Evolutionary conservation across 2,329 filamentous ascomycete species (phyloP), one percentile per base, ranked within the genome.

Genomic region (Trichophaea hybrida): DNA sequence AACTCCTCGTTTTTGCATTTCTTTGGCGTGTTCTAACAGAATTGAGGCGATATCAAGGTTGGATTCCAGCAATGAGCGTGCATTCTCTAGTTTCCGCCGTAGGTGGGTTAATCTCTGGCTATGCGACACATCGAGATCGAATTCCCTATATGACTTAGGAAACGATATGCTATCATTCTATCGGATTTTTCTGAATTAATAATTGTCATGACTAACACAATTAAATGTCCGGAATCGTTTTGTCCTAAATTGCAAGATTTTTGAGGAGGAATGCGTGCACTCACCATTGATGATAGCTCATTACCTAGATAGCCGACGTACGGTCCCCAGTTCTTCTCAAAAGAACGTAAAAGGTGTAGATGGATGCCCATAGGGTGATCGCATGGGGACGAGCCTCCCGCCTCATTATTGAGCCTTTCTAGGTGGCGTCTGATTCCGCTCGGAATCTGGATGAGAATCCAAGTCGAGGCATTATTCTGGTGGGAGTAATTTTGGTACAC

Each of bases 341-440:
- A 57, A 34, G 38, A 44, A 6, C 32, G 17, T 7, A 57, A n/a
- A n/a, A 57, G 24, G 40, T 38, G 55, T 2, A 57, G 32, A 37
- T 57, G 55, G 24, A 57, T 12, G 17, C 33, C n/a, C 55, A 57
- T 32, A 17, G 55, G 55, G 8, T 57, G 55, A 7, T 32, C 55
- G 10, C 3, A 8, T 17, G 15, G 44, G 6, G 44, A 8, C 44
- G 15, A 5, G 38, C 35, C 37, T 6, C 38, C 31, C 4, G 34
- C 34, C 10, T 15, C 43, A 1, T 8, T 35, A 6, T 48, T 24
- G 32, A 57, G 48, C 32, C 55, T 32, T 48, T 37, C 43, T 13
- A 57, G 12, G 5, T 31, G 10, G 7, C 49, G 38, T 31, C 48
- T 44, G 8, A 31, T 46, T 12, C 17, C 15, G 17, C 32, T 4